Conservation (phyloP, 2,329 filamentous ascomycete species). For the Teratosphaeria gauchensis region DNA sequence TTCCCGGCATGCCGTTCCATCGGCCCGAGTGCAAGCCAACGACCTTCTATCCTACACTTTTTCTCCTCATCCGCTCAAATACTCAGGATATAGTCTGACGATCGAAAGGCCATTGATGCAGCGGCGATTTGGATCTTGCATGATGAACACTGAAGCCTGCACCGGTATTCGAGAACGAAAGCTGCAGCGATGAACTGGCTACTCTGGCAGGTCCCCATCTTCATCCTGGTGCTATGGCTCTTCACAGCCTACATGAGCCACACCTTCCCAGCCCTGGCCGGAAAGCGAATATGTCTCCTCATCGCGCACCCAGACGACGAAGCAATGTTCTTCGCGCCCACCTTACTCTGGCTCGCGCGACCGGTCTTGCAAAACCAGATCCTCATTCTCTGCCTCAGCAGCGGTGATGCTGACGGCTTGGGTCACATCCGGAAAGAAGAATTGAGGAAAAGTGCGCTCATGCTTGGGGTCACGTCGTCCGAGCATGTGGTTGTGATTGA, state of each 20-base stretch:
- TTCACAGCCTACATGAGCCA: slow-evolving; percentile 36
- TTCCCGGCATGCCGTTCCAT: background rate
- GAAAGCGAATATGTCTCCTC: slow-evolving; percentile 81
- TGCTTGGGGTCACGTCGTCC: slow-evolving; percentile 62
- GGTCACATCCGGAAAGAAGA: slow-evolving; percentile 76
- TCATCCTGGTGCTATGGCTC: slow-evolving; percentile 36
- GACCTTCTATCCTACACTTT: background rate
- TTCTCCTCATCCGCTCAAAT: background rate
- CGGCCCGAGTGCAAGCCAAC: background rate
- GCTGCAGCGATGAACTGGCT: slow-evolving; percentile 31
- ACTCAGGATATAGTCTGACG: background rate
- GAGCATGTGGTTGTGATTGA: slow-evolving; percentile 83
- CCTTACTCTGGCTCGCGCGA: slow-evolving; percentile 70
- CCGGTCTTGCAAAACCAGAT: slow-evolving; percentile 79
- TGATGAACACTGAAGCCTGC: background rate
- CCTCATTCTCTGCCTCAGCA: slow-evolving; percentile 88
- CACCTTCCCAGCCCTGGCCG: slow-evolving; percentile 56
- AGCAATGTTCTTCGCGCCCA: slow-evolving; percentile 97
- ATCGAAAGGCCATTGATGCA: background rate
- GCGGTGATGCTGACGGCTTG: slow-evolving; percentile 79
- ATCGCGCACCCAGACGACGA: slow-evolving; percentile 98
- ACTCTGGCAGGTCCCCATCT: slow-evolving; percentile 30
- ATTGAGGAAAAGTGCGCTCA: slow-evolving; percentile 66
- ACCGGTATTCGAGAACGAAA: background rate
- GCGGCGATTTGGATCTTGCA: background rate